phyloP scores from a whole-genome alignment of 441 rosid species.

The Adansonia grandidieri region DNA sequence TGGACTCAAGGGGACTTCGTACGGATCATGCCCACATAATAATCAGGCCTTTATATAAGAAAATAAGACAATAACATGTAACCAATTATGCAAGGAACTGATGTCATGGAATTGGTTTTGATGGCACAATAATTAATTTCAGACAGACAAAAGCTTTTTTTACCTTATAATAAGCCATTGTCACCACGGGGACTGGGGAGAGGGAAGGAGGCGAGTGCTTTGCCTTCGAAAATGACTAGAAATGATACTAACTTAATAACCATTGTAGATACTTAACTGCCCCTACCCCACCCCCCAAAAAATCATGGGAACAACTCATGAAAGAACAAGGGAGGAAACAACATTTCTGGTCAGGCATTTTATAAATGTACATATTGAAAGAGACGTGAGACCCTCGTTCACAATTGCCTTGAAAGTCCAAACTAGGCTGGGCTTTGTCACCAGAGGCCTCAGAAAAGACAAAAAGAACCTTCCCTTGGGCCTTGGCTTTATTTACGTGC shows the following conservation, averaged over 20 bases:
- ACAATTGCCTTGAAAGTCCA: not conserved
- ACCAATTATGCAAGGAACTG: too few relatives aligned
- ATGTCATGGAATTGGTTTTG: too few relatives aligned
- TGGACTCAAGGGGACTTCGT: too few relatives aligned
- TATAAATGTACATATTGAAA: too few relatives aligned
- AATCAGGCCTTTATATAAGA: too few relatives aligned
- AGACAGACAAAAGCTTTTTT: not conserved
- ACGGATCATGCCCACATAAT: too few relatives aligned
- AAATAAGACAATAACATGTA: too few relatives aligned
- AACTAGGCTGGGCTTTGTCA: not conserved
- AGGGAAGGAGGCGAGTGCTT: not conserved
- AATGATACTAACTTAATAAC: not conserved
- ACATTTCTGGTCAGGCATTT: too few relatives aligned
- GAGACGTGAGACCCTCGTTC: not conserved
- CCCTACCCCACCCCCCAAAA: not conserved
- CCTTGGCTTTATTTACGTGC: not conserved
- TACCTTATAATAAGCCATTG: not conserved
- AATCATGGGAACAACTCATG: not conserved
- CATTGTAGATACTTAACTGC: not conserved
- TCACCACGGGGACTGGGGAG: not conserved
- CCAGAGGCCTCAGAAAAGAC: not conserved
- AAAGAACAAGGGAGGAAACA: not conserved
- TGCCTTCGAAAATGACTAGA: not conserved
- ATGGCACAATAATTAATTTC: not conserved
- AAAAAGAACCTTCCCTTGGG: constrained; percentile 1